These are phyloP conservation scores for Sarcodon aspratus DNA, from an alignment of 768 basidiomycete genomes.

Conservation along the genomic window DNA sequence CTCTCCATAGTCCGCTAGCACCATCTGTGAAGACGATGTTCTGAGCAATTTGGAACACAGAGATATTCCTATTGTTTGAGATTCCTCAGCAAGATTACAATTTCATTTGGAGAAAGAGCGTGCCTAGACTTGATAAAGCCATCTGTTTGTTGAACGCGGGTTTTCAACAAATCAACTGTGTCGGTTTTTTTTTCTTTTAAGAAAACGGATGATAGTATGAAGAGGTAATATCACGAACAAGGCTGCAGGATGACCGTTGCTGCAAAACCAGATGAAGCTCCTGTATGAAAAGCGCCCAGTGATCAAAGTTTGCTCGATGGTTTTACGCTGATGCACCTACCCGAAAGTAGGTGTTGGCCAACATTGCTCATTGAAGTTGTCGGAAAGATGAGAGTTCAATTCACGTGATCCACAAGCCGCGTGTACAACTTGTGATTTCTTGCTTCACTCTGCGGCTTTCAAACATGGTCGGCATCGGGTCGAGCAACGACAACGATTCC, in stretches of 20 bases:
- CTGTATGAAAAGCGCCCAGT: constrained; percentile 21
- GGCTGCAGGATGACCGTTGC: constrained; percentile 71
- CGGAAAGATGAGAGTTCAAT: no score
- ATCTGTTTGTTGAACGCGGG: constrained; percentile 81
- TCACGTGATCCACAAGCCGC: no score
- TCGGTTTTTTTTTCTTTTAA: no score
- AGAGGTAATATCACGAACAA: constrained; percentile 29
- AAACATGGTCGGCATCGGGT: background rate
- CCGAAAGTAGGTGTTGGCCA: constrained; percentile 54
- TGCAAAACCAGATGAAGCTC: constrained; percentile 69
- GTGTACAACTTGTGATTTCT: no score
- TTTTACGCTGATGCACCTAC: constrained; percentile 20
- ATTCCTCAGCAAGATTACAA: background rate
- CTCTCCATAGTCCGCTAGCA: constrained; percentile 72
- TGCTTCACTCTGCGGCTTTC: no score
- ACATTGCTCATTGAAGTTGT: constrained; percentile 47
- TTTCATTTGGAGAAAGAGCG: constrained; percentile 6
- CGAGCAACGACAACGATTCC: background rate
- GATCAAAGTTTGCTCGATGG: background rate
- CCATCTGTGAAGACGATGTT: constrained; percentile 58
- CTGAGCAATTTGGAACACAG: constrained; percentile 29
- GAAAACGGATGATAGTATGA: background rate
- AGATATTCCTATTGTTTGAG: background rate
- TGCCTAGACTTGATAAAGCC: constrained; percentile 27
- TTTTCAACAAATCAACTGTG: constrained; percentile 83